phyloP scores from a whole-genome alignment of 768 basidiomycete species.

The Hortiboletus flavorubellus region DNA sequence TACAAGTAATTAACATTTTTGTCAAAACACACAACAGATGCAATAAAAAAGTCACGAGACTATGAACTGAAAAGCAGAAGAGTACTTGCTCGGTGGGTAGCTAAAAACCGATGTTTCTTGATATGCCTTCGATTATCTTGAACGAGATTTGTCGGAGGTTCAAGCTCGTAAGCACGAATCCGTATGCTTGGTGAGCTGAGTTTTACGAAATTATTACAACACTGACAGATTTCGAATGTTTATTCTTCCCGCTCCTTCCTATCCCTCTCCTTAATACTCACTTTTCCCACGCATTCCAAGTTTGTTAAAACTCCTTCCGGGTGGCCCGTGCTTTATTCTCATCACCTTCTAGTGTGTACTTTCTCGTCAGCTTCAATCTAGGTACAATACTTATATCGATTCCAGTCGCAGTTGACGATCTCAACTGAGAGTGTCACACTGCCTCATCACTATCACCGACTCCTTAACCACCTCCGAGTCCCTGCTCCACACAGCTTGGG shows the following conservation, averaged over 20 bases:
- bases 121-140: neutral
- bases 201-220: constrained; percentile 35
- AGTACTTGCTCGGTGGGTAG: neutral
- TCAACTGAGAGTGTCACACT: constrained; percentile 16
- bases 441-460: constrained; percentile 3
- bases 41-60: neutral
- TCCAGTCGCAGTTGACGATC: constrained; percentile 20
- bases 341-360: neutral
- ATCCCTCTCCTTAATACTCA: constrained; percentile 1
- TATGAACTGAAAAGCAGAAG: neutral
- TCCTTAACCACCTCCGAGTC: constrained; percentile 3
- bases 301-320: neutral
- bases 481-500: constrained; percentile 25
- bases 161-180: constrained; percentile 1
- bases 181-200: constrained; percentile 19
- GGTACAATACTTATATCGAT: constrained; percentile 12
- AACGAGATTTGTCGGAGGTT: neutral
- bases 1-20: too few species aligned
- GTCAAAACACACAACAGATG: constrained; percentile 10
- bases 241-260: constrained; percentile 12
- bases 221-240: constrained; percentile 19
- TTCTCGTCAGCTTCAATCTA: neutral
- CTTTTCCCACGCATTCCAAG: constrained; percentile 2
- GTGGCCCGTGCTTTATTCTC: neutral
- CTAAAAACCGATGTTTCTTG: neutral